Evolutionary conservation across 169 alveolate species (phyloP), one percentile per base, ranked within the genome.

Genomic region (Plasmodium vivax): DNA sequence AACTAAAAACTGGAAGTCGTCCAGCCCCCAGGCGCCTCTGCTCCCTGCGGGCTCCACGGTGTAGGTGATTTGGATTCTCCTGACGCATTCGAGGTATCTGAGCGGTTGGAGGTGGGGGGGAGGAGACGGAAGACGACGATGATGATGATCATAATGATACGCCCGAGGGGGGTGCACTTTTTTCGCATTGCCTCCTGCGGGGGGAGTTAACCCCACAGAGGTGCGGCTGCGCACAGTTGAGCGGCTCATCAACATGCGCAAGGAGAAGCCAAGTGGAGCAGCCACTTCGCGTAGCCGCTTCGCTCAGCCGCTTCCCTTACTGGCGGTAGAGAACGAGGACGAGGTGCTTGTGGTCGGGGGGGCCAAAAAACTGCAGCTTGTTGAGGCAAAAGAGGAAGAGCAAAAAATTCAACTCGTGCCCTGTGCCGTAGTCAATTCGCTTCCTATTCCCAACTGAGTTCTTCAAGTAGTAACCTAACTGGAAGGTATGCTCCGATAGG

Each of bases 1-100:
- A 1, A 99, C 99, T 34, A 99, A 97, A 95, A 98, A 98, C 82
- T 99, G 99, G 95, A 98, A 99, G 85, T 99, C 99, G 96, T 99
- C 99, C 41, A 99, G 96, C 9, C 99, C 99, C 99, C 99, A 99
- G 47, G 99, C 99, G 5, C 99, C 99, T 92, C 99, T 99, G 36
- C 99, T 98, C 7, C 99, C 99, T 0, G 99, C 99, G 3, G 99
- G 99, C 94, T 99, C 99, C 36, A 99, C 98, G 80, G 97, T 97
- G 95, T 99, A 99, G 58, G 97, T 95, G 54, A 97, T 96, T 94
- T 99, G 98, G 34, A 99, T 96, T 90, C 97, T 97, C 93, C 99
- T 98, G 93, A 98, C 98, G 51, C 99, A 96, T 62, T 96, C 97
- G 38, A 99, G 96, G 95, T 99, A 99, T 82, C 99, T 98, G 82